A percentile compares a stretch with the other conserved stretches of the same genome.
Evolutionary conservation across 176 grass and related monocot species (phyloP).

Genomic region (Aegilops speltoides): DNA sequence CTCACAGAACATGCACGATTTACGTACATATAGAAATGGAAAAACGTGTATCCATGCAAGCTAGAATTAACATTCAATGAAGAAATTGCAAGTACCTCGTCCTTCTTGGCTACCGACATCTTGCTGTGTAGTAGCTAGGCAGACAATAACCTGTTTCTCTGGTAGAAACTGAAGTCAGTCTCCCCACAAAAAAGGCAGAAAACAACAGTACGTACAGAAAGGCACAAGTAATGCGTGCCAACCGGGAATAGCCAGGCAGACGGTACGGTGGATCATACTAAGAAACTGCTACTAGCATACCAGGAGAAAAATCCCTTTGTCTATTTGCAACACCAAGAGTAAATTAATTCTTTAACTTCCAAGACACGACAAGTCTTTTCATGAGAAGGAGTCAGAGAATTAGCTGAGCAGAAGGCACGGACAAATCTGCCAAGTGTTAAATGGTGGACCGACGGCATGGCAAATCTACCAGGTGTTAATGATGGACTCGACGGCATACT

Average conservation of each 20-base stretch:
- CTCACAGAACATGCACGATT: constrained; percentile 25
- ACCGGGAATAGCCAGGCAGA: not conserved
- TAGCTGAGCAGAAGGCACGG: not conserved
- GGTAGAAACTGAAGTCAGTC: constrained; percentile 43
- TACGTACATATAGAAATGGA: not conserved
- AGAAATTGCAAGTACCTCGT: constrained; percentile 48
- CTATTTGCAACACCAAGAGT: not conserved
- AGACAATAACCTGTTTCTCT: constrained; percentile 8
- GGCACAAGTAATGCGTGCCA: constrained; percentile 9
- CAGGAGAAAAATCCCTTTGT: not conserved
- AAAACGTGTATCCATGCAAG: constrained; percentile 6
- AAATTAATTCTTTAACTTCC: not conserved
- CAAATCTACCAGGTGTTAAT: not conserved
- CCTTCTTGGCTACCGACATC: constrained; percentile 51
- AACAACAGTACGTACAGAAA: not conserved
- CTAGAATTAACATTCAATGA: not conserved
- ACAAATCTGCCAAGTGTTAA: not conserved
- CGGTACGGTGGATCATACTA: constrained; percentile 6
- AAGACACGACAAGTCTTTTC: not conserved
- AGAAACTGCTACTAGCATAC: not conserved
- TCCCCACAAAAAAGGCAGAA: constrained; percentile 6
- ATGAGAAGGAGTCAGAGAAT: not conserved
- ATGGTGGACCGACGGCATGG: not conserved
- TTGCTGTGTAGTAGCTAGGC: constrained; percentile 1
- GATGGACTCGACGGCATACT: not conserved